Conservation (phyloP, 345 rosid species). For the Moringa oleifera region DNA sequence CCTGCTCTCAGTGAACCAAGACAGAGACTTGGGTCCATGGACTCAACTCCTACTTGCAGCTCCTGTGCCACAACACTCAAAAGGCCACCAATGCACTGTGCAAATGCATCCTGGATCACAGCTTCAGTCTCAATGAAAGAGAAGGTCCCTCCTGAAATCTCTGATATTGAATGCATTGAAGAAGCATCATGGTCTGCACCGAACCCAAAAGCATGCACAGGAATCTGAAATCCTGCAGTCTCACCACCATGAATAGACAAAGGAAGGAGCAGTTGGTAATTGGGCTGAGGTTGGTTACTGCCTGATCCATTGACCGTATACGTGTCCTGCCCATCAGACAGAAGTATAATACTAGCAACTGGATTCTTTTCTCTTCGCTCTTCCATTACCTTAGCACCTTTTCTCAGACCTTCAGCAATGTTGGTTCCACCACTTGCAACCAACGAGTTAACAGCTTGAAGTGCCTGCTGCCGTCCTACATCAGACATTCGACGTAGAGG, state of each 20-base stretch:
- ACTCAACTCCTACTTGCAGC: constrained; percentile 60
- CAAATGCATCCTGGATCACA: constrained; percentile 94
- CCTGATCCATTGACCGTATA: constrained; percentile 46
- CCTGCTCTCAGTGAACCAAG: constrained; percentile 71
- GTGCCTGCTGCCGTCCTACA: constrained; percentile 68
- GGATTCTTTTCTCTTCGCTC: constrained; percentile 81
- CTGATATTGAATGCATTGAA: constrained; percentile 86
- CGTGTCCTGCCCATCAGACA: constrained; percentile 93
- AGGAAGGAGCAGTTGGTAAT: constrained; percentile 63
- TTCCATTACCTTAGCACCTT: constrained; percentile 88
- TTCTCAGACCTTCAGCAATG: constrained; percentile 89
- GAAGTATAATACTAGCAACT: constrained; percentile 76
- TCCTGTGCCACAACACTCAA: constrained; percentile 92
- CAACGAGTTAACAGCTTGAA: constrained; percentile 84
- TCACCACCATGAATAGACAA: constrained; percentile 47
- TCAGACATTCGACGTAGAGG: constrained; percentile 79
- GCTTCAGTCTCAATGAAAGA: constrained; percentile 89
- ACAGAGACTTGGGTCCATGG: constrained; percentile 38
- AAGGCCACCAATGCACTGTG: constrained; percentile 97
- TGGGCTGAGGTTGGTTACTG: constrained; percentile 39
- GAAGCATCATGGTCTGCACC: constrained; percentile 95
- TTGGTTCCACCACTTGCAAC: constrained; percentile 96
- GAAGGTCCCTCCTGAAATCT: constrained; percentile 89
- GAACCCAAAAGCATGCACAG: constrained; percentile 90
- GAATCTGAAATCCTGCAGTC: constrained; percentile 58